phyloP scores from a whole-genome alignment of 73 alveolate species.

The Tetrahymena malaccensis region DNA sequence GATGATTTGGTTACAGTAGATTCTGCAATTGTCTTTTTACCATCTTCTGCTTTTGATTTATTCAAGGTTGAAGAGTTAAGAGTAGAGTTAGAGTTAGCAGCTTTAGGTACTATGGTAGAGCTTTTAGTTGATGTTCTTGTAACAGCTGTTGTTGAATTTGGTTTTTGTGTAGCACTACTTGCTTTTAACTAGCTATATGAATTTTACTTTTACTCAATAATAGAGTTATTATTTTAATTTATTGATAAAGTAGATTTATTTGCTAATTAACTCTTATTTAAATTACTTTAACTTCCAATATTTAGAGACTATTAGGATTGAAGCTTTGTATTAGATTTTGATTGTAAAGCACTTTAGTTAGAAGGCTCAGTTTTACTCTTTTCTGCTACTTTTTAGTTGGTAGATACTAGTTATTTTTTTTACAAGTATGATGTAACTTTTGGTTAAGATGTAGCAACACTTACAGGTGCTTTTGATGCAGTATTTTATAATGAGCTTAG shows the following conservation, averaged over 20 bases:
- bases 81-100: not conserved
- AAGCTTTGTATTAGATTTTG: not conserved
- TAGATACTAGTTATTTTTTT: not conserved
- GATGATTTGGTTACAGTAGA: not conserved
- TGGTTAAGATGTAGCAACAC: not conserved
- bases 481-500: not conserved
- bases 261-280: not conserved
- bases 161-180: not conserved
- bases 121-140: not conserved
- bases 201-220: not conserved
- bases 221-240: not conserved
- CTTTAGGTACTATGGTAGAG: not conserved
- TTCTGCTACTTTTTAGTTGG: not conserved
- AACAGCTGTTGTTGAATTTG: not conserved
- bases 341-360: not conserved
- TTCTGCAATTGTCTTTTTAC: not conserved
- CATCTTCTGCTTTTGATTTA: not conserved
- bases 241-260: not conserved
- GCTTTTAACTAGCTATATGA: not conserved
- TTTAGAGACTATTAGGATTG: not conserved
- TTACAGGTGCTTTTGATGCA: not conserved
- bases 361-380: not conserved
- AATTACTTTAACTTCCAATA: not conserved
- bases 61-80: not conserved
- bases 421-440: not conserved